Conservation (phyloP, 1,284 basidiomycete species). For the Cutaneotrichosporon cavernicola region DNA sequence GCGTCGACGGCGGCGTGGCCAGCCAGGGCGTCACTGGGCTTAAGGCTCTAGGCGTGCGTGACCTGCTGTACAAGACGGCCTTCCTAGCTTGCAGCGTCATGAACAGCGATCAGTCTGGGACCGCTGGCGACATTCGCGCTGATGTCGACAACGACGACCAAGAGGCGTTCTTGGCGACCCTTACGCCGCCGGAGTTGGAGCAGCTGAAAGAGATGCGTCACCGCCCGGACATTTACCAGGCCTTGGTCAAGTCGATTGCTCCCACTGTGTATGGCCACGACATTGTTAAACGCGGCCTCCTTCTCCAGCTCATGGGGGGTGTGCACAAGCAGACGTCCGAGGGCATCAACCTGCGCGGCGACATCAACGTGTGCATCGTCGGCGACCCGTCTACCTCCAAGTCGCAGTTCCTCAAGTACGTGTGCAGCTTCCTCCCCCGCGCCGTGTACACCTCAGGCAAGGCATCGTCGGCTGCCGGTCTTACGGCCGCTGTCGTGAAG, state of each 20-base stretch:
- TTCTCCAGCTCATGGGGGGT: conserved; percentile 99
- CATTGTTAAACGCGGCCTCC: conserved; percentile 95
- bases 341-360: conserved; percentile 95
- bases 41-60: conserved; percentile 90
- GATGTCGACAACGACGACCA: conserved; percentile 74
- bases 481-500: conserved; percentile 96
- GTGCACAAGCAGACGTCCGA: conserved; percentile 96
- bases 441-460: conserved; percentile 99
- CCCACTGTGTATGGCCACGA: conserved; percentile 98
- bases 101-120: conserved; percentile 77
- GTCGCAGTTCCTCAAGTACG: conserved; percentile 98
- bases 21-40: conserved; percentile 88
- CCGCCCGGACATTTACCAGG: conserved; percentile 87
- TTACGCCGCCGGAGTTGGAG: conserved; percentile 92
- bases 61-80: conserved; percentile 97
- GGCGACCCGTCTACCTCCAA: conserved; percentile 97
- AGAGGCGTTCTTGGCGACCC: conserved; percentile 76
- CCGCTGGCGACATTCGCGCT: conserved; percentile 73
- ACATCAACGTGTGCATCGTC: conserved; percentile 98
- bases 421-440: conserved; percentile 97
- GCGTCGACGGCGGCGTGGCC: conserved; percentile 68
- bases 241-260: conserved; percentile 90
- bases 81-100: conserved; percentile 98
- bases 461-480: conserved; percentile 96
- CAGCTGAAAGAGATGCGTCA: conserved; percentile 93